Conservation (phyloP, 1,139 yeast species). For the Hemisphaericaspora lyxosophila region DNA sequence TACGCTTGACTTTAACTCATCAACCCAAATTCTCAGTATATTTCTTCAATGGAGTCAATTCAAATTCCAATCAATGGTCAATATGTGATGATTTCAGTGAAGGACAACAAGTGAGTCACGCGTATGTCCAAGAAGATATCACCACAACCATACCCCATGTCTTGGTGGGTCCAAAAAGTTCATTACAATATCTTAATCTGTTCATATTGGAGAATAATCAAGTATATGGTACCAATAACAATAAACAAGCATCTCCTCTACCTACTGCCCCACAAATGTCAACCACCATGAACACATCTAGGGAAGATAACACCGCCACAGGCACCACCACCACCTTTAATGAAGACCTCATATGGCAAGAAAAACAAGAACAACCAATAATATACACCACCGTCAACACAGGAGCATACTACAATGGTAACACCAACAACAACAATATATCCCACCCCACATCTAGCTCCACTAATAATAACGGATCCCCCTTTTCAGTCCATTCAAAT, state of each 20-base stretch:
- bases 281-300: neutral
- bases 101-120: constrained; percentile 74
- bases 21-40: constrained; percentile 78
- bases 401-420: neutral
- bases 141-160: constrained; percentile 52
- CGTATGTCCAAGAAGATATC: constrained; percentile 55
- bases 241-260: neutral
- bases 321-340: too few species aligned
- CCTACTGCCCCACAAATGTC: neutral
- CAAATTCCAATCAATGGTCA: constrained; percentile 70
- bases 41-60: constrained; percentile 52
- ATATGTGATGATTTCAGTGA: constrained; percentile 82
- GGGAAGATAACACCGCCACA: neutral
- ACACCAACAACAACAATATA: constrained; percentile 1
- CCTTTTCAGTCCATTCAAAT: constrained; percentile 4
- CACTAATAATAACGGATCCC: constrained; percentile 3
- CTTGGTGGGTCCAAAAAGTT: constrained; percentile 51
- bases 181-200: constrained; percentile 54
- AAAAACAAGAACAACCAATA: neutral
- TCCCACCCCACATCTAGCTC: constrained; percentile 1
- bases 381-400: neutral
- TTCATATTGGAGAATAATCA: constrained; percentile 48
- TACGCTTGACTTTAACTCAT: constrained; percentile 51
- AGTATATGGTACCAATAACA: constrained; percentile 2
- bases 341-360: neutral